These are phyloP conservation scores for Prunus mira DNA, from an alignment of 306 rosid genomes.

Conservation along the genomic window DNA sequence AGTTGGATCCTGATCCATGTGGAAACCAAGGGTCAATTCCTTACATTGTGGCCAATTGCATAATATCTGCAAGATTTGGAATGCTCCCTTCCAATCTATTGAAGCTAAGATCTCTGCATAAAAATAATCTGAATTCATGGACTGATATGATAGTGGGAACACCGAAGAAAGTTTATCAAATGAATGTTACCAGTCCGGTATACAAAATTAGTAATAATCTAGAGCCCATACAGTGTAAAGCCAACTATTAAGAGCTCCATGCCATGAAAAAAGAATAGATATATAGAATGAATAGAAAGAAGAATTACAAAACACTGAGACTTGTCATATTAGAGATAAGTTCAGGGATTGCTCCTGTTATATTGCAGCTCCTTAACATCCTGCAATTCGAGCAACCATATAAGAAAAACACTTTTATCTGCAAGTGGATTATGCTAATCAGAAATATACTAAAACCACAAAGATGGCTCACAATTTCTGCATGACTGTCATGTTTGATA, in stretches of 20 bases:
- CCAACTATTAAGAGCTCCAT: background rate
- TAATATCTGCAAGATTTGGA: slow-evolving; percentile 6
- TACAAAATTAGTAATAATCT: background rate
- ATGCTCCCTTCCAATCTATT: slow-evolving; percentile 24
- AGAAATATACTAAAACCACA: background rate
- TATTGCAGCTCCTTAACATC: slow-evolving; percentile 22
- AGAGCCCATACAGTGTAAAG: background rate
- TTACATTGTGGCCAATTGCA: slow-evolving; percentile 10
- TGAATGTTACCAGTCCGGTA: background rate
- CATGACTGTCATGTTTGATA: slow-evolving; percentile 12
- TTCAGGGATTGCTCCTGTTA: slow-evolving; percentile 11
- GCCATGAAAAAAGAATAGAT: background rate
- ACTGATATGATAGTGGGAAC: background rate
- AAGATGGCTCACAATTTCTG: slow-evolving; percentile 17
- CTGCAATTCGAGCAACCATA: slow-evolving; percentile 5
- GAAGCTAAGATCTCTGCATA: slow-evolving; percentile 30
- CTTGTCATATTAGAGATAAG: slow-evolving; percentile 9
- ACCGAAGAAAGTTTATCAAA: background rate
- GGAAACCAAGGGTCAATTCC: background rate
- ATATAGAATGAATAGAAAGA: background rate
- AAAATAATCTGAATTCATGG: background rate
- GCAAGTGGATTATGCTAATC: background rate
- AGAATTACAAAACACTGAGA: background rate
- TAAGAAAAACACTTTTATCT: background rate
- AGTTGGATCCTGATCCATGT: background rate